Percentiles rank a stretch among this genome's conserved stretches.
Evolutionary conservation across 2,329 filamentous ascomycete genomes (phyloP).

Genomic region (Fusarium begoniae): DNA sequence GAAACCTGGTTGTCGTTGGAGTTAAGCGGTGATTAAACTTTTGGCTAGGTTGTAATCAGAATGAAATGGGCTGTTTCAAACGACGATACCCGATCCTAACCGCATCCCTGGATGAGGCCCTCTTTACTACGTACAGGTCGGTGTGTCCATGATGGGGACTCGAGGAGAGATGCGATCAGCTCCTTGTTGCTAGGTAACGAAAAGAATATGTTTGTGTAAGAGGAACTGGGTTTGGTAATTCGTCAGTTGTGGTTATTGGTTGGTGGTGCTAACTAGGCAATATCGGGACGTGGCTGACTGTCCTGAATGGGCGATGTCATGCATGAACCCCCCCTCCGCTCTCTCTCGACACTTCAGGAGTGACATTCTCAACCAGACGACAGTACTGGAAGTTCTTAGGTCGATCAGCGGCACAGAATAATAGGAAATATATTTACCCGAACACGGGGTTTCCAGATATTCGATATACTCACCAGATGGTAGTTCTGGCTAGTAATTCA

Average conservation of each 20-base stretch:
- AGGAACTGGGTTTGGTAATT: constrained; percentile 14
- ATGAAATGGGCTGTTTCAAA: constrained; percentile 14
- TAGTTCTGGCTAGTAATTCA: neutral
- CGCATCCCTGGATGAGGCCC: neutral
- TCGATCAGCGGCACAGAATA: constrained; percentile 14
- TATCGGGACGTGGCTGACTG: constrained; percentile 11
- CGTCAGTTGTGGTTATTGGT: constrained; percentile 34
- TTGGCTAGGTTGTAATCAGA: constrained; percentile 22
- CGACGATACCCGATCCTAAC: neutral
- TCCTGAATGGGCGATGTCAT: constrained; percentile 38
- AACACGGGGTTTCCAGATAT: neutral
- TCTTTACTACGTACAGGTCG: neutral
- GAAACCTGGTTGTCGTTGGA: constrained; percentile 93
- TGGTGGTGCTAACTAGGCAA: constrained; percentile 12
- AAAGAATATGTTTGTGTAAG: constrained; percentile 11
- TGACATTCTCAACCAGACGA: constrained; percentile 16
- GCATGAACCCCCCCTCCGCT: constrained; percentile 39
- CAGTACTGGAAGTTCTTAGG: constrained; percentile 11
- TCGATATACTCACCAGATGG: neutral
- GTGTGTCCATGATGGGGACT: neutral
- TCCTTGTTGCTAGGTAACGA: neutral
- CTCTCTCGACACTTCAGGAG: constrained; percentile 3
- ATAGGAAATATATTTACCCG: constrained; percentile 6
- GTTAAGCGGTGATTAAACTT: constrained; percentile 69
- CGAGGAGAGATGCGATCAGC: constrained; percentile 4